Evolutionary conservation across 805 yeast species (phyloP), one percentile per base, ranked within the genome.

Genomic region (Clavispora fructus): DNA sequence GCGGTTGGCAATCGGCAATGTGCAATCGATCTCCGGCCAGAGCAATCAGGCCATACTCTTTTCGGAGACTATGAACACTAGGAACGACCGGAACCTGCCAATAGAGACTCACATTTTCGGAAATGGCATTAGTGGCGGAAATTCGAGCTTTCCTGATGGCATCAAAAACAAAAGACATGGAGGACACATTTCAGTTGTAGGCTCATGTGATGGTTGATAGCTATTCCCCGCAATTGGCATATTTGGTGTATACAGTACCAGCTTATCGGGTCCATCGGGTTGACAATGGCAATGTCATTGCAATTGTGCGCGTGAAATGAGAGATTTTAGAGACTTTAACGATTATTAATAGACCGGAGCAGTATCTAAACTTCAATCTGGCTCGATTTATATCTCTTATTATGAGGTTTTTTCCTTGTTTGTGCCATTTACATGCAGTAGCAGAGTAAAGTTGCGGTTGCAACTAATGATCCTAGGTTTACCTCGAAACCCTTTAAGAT

Each of bases 81-180:
- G 62, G 41, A 7, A 58, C 45, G 6, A 53, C 57, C 25, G 69
- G 58, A 7, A 54, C 44, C 4, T 64, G 47, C 35, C 56, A 58
- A 46, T 68, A 68, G 41, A 68, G 51, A 38, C 61, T 59, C 30
- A 68, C 52, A 27, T 67, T 56, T 45, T 69, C 69, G 13, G 58
- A 54, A 25, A 68, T 54, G 17, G 65, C 67, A 26, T 64, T 66
- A n/a, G 57, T 49, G 10, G 69, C 67, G 37, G 56, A 33, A 10
- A 33, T 16, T 6, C 37, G 11, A 5, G 37, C 37, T 9, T 33
- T 33, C 4, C 37, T n/a, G 37, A 33, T 17, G 6, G 37, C 37
- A 4, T 33, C 37, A 8, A 37, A 29, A 13, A 37, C 40, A 37
- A 37, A 37, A 26, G 40, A 25, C 40, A 37, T 37, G 40, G 16